Evolutionary conservation across 495 filamentous ascomycete genomes (phyloP), one percentile per base, ranked within the genome.

Genomic region (Chaetomium tenue): DNA sequence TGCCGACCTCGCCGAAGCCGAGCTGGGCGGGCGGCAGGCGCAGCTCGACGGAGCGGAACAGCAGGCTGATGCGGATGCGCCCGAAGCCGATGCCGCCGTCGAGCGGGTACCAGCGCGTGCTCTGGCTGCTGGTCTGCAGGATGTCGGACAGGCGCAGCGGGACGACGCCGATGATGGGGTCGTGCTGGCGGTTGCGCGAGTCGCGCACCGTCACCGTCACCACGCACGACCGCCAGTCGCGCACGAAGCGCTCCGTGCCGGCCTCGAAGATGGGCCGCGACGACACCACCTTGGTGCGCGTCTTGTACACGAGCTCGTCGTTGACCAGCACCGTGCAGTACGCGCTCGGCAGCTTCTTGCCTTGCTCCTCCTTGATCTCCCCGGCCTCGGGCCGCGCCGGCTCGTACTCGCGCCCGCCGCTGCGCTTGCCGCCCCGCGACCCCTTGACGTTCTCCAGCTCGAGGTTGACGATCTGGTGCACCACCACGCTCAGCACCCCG

Each of bases 231-330:
- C 92, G 83, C 93, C 93, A 98, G 73, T 98, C 93, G 15, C 93
- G 87, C n/a, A 97, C 82, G 69, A 98, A 98, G 3, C 90, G 84
- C 72, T 98, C 93, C 7, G 92, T 96, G 42, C 93, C 93, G 16
- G 93, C 93, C 68, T 97, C 96, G 80, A 96, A 98, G 66, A 97
- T 97, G 12, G 93, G 93, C 75, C 93, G 92, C 52, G 89, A 93
- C 66, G 90, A 95, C 15, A 96, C 87, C 28, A 91, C 92, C 77
- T 98, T 97, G 23, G 89, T 81, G 67, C 93, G 87, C 37, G 93
- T 98, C 66, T 91, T 89, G 78, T 97, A 98, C 56, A 93, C 91
- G 71, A 97, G 75, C 75, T 95, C 86, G 72, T 98, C 93, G 70
- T 97, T 97, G 71, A 89, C 81, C 25, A 92, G 75, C 60, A 98